Evolutionary conservation across 208 protist genomes (phyloP).

Genomic region (Leishmania arabica): DNA sequence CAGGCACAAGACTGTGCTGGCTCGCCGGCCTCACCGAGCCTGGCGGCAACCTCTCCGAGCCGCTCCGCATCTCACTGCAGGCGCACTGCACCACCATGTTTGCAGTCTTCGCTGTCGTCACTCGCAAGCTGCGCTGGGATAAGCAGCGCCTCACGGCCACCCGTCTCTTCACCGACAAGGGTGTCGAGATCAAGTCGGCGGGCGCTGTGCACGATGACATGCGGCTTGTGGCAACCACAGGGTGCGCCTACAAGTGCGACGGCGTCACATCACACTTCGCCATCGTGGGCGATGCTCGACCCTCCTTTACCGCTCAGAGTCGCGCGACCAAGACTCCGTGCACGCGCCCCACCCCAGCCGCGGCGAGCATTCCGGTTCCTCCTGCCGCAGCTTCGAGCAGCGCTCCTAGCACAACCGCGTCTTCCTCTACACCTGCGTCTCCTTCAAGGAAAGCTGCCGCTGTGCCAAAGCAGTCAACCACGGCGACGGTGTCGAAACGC

Average conservation of each 20-base stretch:
- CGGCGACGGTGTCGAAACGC: background rate
- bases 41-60: constrained; percentile 7
- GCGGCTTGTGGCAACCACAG: constrained; percentile 62
- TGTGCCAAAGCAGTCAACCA: background rate
- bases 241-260: constrained; percentile 32
- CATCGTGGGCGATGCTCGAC: constrained; percentile 10
- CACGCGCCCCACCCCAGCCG: background rate
- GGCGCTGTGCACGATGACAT: constrained; percentile 48
- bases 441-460: background rate
- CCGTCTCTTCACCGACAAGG: constrained; percentile 66
- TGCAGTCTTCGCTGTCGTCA: constrained; percentile 45
- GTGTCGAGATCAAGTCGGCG: constrained; percentile 53
- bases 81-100: constrained; percentile 38
- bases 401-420: background rate
- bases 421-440: background rate
- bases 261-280: constrained; percentile 10
- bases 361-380: background rate
- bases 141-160: constrained; percentile 31
- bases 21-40: constrained; percentile 12
- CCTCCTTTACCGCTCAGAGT: background rate
- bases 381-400: background rate
- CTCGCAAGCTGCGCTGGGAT: constrained; percentile 59
- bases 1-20: constrained; percentile 26
- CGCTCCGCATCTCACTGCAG: constrained; percentile 29
- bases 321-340: background rate